phyloP scores from a whole-genome alignment of 2,329 filamentous ascomycete genomes.

The Escovopsis sp. region DNA sequence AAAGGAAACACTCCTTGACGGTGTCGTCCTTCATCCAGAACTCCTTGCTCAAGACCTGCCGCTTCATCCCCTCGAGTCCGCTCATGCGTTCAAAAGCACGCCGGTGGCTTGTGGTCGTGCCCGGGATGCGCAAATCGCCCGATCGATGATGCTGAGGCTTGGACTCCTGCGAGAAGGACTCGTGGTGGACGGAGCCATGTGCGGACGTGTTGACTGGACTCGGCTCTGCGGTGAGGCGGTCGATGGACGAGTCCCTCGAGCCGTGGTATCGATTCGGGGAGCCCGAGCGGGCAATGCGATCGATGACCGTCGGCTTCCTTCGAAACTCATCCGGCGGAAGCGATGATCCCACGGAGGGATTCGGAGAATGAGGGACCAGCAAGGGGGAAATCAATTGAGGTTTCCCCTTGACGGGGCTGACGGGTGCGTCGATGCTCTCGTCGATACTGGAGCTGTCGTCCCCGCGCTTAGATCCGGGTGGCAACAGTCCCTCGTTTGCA shows the following conservation, averaged over 20 bases:
- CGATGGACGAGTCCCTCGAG: constrained; percentile 45
- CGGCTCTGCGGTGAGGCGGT: constrained; percentile 40
- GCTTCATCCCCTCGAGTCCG: constrained; percentile 57
- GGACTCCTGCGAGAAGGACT: constrained; percentile 36
- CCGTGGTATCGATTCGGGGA: constrained; percentile 24
- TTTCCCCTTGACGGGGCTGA: constrained; percentile 23
- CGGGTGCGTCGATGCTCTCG: constrained; percentile 27
- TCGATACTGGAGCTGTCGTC: constrained; percentile 33
- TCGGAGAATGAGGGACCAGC: constrained; percentile 22
- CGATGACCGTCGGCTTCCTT: constrained; percentile 36
- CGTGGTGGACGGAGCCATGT: constrained; percentile 42
- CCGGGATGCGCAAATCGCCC: constrained; percentile 36
- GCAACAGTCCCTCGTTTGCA: constrained; percentile 19
- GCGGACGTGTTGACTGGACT: constrained; percentile 44
- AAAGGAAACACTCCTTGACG: constrained; percentile 92
- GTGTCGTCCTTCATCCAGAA: constrained; percentile 99
- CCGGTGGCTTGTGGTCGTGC: constrained; percentile 38
- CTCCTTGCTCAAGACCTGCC: constrained; percentile 81
- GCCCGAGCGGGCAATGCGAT: constrained; percentile 36
- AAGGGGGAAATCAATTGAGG: constrained; percentile 18
- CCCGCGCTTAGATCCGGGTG: constrained; percentile 18
- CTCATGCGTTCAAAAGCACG: constrained; percentile 44
- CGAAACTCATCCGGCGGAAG: constrained; percentile 24
- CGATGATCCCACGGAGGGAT: constrained; percentile 20
- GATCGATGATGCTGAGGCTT: constrained; percentile 30